Percentiles rank a stretch among this genome's conserved stretches.
Evolutionary conservation across 192 early-diverging fungal species (phyloP).

Genomic region (Rhizophagus prolifer): DNA sequence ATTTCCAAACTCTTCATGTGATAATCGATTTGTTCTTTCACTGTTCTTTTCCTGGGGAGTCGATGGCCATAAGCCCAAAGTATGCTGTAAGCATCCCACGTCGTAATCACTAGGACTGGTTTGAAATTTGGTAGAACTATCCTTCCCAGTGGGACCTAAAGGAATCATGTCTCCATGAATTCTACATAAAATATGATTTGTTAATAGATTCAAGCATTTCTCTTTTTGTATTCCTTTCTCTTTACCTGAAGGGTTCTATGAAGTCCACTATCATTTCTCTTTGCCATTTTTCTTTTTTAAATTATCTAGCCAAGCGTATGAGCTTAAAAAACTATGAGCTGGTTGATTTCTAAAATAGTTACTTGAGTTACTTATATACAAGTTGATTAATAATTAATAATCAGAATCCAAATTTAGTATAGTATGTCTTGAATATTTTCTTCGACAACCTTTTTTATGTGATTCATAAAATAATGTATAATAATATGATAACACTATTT

Average conservation of each 20-base stretch:
- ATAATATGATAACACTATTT: too few relatives aligned
- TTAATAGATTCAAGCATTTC: not conserved
- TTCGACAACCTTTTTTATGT: too few relatives aligned
- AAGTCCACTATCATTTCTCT: not conserved
- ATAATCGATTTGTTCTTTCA: conserved; percentile 2
- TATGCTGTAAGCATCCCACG: not conserved
- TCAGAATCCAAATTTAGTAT: too few relatives aligned
- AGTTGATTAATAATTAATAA: too few relatives aligned
- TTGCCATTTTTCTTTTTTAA: conserved; percentile 2
- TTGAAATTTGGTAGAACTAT: not conserved
- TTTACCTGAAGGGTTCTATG: not conserved
- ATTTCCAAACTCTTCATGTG: not conserved
- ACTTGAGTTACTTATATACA: too few relatives aligned
- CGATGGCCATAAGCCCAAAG: conserved; percentile 11
- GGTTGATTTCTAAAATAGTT: too few relatives aligned
- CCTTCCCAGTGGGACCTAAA: not conserved
- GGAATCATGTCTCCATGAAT: not conserved
- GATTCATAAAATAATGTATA: too few relatives aligned
- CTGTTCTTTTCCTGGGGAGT: not conserved
- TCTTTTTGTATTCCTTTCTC: not conserved
- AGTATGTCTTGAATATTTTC: too few relatives aligned
- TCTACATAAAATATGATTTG: not conserved
- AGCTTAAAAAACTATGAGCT: not conserved
- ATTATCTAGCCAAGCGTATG: not conserved
- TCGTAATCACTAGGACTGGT: not conserved